phyloP scores from a whole-genome alignment of 139 green algal genomes.

The Ulvella scutata region DNA sequence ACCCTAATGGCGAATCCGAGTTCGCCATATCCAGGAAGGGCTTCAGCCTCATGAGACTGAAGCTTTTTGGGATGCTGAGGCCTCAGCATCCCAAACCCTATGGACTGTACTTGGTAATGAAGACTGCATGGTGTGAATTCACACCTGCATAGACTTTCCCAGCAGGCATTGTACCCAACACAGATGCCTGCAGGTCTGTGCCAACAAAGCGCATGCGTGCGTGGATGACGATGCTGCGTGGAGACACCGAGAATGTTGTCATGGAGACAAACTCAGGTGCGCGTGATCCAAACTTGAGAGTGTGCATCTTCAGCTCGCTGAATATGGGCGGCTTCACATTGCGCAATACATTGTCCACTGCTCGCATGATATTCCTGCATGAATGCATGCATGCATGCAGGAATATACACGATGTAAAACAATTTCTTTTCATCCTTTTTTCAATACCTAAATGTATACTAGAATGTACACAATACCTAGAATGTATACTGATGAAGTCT shows the following conservation, averaged over 20 bases:
- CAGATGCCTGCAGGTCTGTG: background rate
- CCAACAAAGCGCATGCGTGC: background rate
- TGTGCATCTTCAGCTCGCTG: background rate
- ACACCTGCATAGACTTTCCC: background rate
- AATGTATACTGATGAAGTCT: background rate
- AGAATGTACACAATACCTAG: background rate
- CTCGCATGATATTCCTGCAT: background rate
- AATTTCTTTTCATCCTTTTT: background rate
- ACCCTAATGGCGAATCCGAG: no score
- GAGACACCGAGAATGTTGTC: background rate
- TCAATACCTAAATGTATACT: background rate
- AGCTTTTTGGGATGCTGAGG: no score
- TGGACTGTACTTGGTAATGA: no score
- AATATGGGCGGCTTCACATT: slow-evolving; percentile 1
- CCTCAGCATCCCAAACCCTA: no score
- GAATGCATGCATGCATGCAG: background rate
- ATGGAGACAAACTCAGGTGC: background rate
- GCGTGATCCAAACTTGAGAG: background rate
- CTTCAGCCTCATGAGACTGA: no score
- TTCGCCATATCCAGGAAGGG: no score
- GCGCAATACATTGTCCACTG: background rate
- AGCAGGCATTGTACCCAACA: background rate
- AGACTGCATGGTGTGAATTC: background rate
- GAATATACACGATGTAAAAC: background rate
- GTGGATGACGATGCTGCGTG: background rate